phyloP scores from a whole-genome alignment of 352 stramenopile genomes.

The Pythium chondricola region DNA sequence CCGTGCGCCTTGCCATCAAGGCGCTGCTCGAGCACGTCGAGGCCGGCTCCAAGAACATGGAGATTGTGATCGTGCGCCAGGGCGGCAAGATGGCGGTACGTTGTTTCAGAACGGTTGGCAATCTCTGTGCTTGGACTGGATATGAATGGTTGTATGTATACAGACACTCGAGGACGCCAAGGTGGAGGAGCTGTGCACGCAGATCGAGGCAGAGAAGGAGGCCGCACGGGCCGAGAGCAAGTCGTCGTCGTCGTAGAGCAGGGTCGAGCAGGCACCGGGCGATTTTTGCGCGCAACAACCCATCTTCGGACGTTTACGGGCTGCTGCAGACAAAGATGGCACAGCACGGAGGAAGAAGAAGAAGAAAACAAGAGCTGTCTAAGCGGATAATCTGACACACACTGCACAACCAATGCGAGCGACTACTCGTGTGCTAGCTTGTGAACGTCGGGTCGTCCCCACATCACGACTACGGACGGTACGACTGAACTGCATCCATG shows the following conservation, averaged over 20 bases:
- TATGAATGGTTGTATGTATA: slow-evolving; percentile 2
- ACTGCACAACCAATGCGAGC: no score
- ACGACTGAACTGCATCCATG: no score
- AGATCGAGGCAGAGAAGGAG: slow-evolving; percentile 84
- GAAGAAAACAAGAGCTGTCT: neutral
- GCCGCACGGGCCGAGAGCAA: slow-evolving; percentile 75
- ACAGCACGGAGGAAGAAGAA: neutral
- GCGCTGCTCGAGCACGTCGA: slow-evolving; percentile 98
- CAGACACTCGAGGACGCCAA: slow-evolving; percentile 70
- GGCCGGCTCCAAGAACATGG: slow-evolving; percentile 98
- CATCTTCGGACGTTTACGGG: no score
- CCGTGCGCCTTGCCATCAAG: slow-evolving; percentile 92
- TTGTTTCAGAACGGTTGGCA: slow-evolving; percentile 1
- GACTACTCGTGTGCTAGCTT: no score
- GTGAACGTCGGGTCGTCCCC: no score
- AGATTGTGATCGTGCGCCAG: slow-evolving; percentile 92
- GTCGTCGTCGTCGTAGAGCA: slow-evolving; percentile 32
- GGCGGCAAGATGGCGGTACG: slow-evolving; percentile 66
- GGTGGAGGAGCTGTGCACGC: slow-evolving; percentile 71
- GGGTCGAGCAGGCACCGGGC: neutral
- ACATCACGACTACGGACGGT: no score
- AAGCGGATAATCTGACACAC: neutral
- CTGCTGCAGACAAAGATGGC: neutral
- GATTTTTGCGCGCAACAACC: no score
- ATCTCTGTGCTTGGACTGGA: neutral